These are phyloP conservation scores for Sclerotinia borealis DNA, from an alignment of 2,329 filamentous ascomycete genomes.

Conservation along the genomic window DNA sequence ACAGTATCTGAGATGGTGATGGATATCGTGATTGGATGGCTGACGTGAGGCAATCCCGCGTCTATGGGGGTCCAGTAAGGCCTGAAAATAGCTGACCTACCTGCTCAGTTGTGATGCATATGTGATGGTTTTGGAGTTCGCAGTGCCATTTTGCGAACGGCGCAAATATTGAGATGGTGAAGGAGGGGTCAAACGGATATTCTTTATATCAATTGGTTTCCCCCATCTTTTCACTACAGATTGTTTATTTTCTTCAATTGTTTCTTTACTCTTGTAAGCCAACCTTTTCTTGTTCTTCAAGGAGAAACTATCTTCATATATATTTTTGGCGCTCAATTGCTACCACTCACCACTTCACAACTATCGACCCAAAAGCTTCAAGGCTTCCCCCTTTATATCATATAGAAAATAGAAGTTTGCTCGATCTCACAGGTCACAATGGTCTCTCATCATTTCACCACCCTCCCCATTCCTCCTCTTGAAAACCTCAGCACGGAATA, in stretches of 20 bases:
- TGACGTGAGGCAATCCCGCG: conserved; percentile 6
- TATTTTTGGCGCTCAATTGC: background rate
- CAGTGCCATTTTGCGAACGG: background rate
- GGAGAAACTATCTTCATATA: background rate
- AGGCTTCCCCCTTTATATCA: background rate
- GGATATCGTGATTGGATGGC: conserved; percentile 2
- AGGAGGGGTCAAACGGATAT: background rate
- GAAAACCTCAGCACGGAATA: conserved; percentile 27
- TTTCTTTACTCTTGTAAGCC: background rate
- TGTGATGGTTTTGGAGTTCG: background rate
- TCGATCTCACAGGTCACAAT: background rate
- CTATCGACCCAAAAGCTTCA: background rate
- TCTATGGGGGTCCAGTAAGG: background rate
- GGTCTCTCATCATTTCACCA: conserved; percentile 10
- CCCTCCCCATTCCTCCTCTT: conserved; percentile 17
- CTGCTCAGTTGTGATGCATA: background rate
- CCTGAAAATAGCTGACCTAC: background rate
- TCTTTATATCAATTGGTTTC: conserved; percentile 5
- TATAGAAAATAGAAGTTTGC: background rate
- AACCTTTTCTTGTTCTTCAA: background rate
- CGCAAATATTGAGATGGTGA: background rate
- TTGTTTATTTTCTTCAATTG: background rate
- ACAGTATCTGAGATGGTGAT: background rate
- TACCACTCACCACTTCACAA: background rate
- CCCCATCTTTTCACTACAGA: background rate